Percentiles rank a stretch among this genome's conserved stretches.
Conservation (phyloP, 331 rosid species). For the Acacia pycnantha region DNA sequence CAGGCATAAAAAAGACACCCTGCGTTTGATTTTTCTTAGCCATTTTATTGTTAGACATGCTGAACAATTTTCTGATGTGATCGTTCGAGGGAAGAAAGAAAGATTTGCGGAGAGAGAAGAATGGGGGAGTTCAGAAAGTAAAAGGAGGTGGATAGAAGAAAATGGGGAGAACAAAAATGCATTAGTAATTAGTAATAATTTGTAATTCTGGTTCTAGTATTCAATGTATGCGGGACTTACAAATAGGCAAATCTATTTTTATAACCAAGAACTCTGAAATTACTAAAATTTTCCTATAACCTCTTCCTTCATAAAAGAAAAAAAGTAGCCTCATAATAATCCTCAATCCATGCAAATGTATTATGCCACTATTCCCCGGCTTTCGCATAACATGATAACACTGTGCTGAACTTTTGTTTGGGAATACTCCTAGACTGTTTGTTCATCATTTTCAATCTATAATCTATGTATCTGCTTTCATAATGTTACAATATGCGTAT, state of each 20-base stretch:
- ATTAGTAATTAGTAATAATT: background rate
- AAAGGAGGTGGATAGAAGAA: background rate
- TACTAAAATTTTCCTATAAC: background rate
- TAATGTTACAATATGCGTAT: conserved; percentile 12
- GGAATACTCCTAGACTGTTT: conserved; percentile 16
- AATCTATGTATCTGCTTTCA: conserved; percentile 22
- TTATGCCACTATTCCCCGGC: background rate
- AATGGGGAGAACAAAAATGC: background rate
- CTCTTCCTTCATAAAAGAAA: background rate
- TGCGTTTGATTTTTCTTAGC: background rate
- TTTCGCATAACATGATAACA: background rate
- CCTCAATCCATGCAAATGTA: background rate
- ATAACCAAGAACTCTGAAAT: background rate
- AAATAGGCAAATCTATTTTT: background rate
- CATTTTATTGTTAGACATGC: conserved; percentile 2
- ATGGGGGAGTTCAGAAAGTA: background rate
- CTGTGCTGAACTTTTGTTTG: conserved; percentile 6
- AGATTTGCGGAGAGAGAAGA: background rate
- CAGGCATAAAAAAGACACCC: background rate
- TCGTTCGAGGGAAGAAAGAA: background rate
- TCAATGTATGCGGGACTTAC: background rate
- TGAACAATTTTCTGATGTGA: background rate
- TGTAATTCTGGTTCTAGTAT: background rate
- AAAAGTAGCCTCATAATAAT: background rate
- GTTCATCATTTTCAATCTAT: conserved; percentile 10